Evolutionary conservation across 148 eudicot species (phyloP), one percentile per base, ranked within the genome.

Genomic region (Dianthus caryophyllus): DNA sequence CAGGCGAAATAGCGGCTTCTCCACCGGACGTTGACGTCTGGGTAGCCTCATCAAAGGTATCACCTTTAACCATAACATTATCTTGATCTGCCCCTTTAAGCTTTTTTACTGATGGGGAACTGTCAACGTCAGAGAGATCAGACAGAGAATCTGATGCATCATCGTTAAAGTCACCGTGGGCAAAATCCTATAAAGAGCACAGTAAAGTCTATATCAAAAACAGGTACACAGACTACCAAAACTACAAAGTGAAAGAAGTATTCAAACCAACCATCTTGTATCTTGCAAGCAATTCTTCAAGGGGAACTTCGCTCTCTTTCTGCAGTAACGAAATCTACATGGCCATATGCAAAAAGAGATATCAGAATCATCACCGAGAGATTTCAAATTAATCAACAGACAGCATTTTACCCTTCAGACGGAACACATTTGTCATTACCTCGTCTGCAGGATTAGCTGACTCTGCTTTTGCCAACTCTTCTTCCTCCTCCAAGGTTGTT

Each of bases 401-500:
- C 17, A 68, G 49, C 17, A 6, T 29, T 60, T 24, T 5, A 15
- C 58, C 18, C 61, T 52, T 20, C 38, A 22, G 52, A 59, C 43
- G 25, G 44, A 13, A 38, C 21, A 46, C 63, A 61, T 46, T 64
- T 15, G 44, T 4, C 8, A 74, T 53, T 66, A 91, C 99, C 96
- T 95, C 99, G 77, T 90, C 94, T 57, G 65, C 75, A 65, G 86
- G 72, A 75, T 80, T 73, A 60, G 60, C 74, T 47, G 77, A 66
- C 69, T 90, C 99, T 24, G 85, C 78, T 70, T 87, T 87, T n/a
- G 86, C 91, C 74, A 90, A 66, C 72, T 87, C 89, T 69, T 95
- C 99, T 86, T 94, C 99, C 78, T 94, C 99, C 51, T 73, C 81
- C 76, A 95, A 75, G 24, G 99, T 90, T 59, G 96, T 77, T 78